Conservation (phyloP, 352 stramenopile species). For the Phytophthora pistaciae region DNA sequence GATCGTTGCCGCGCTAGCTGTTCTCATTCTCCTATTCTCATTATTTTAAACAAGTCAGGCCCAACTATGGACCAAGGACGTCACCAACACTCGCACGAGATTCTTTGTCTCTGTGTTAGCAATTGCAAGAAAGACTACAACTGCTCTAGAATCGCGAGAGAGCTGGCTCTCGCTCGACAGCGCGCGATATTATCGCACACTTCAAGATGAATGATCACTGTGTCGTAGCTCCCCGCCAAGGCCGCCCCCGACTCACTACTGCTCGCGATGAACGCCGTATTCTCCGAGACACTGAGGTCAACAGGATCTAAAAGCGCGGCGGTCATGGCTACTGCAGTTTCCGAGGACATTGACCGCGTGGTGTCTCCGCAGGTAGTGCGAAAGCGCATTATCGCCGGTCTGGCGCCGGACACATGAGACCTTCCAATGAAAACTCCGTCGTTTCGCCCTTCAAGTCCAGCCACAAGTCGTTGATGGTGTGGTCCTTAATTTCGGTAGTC, state of each 20-base stretch:
- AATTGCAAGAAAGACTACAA: too few species aligned
- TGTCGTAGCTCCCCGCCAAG: background rate
- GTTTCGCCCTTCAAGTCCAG: slow-evolving; percentile 6
- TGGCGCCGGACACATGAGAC: background rate
- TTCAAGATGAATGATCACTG: too few species aligned
- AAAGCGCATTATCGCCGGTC: background rate
- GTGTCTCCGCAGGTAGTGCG: background rate
- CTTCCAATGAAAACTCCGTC: background rate
- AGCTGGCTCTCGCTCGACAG: too few species aligned
- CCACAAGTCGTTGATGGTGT: background rate
- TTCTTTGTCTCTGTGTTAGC: too few species aligned
- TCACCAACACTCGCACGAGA: too few species aligned
- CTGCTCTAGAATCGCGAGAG: too few species aligned
- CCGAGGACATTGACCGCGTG: background rate
- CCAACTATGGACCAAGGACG: too few species aligned
- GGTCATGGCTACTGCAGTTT: background rate
- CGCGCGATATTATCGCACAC: too few species aligned
- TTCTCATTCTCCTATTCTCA: too few species aligned
- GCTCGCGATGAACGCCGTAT: background rate
- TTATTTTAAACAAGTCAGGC: too few species aligned
- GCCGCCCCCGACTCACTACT: background rate
- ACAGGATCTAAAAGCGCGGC: background rate
- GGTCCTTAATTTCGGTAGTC: background rate
- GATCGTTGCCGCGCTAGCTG: too few species aligned
- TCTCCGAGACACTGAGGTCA: background rate